Conservation (phyloP, 306 rosid genomes). For the Lithocarpus polystachyus region DNA sequence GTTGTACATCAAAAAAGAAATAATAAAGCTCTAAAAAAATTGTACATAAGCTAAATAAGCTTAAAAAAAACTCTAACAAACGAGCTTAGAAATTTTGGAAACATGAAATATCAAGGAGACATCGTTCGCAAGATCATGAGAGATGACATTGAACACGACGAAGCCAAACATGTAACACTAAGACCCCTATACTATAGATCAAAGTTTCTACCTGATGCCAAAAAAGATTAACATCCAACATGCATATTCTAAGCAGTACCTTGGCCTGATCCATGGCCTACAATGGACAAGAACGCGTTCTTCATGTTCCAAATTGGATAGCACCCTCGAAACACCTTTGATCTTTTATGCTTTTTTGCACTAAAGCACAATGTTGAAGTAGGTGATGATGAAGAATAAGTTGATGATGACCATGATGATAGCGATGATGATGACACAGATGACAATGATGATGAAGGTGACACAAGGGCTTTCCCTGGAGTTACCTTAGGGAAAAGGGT, state of each 20-base stretch:
- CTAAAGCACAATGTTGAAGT: slow-evolving; percentile 30
- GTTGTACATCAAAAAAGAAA: too few species aligned
- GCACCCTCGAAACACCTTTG: slow-evolving; percentile 8
- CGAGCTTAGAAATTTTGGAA: background rate
- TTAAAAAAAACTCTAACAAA: too few species aligned
- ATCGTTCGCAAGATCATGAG: background rate
- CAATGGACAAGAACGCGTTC: slow-evolving; percentile 6
- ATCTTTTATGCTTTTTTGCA: background rate
- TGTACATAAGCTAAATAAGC: too few species aligned
- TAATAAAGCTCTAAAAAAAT: too few species aligned
- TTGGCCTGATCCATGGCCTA: slow-evolving; percentile 8
- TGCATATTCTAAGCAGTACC: background rate
- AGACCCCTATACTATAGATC: background rate
- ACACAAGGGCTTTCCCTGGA: slow-evolving; percentile 6
- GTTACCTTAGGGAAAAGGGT: slow-evolving; percentile 11
- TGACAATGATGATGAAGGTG: background rate
- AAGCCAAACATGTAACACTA: background rate
- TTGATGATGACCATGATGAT: slow-evolving; percentile 11
- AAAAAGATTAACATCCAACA: background rate
- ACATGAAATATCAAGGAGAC: background rate
- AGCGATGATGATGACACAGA: background rate
- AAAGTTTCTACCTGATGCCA: background rate
- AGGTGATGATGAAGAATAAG: slow-evolving; percentile 18
- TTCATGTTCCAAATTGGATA: slow-evolving; percentile 9
- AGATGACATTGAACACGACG: background rate